Percentiles rank a stretch among this genome's conserved stretches.
These are phyloP conservation scores for Globisporangium parvum DNA, from an alignment of 352 stramenopile species.

Conservation along the genomic window DNA sequence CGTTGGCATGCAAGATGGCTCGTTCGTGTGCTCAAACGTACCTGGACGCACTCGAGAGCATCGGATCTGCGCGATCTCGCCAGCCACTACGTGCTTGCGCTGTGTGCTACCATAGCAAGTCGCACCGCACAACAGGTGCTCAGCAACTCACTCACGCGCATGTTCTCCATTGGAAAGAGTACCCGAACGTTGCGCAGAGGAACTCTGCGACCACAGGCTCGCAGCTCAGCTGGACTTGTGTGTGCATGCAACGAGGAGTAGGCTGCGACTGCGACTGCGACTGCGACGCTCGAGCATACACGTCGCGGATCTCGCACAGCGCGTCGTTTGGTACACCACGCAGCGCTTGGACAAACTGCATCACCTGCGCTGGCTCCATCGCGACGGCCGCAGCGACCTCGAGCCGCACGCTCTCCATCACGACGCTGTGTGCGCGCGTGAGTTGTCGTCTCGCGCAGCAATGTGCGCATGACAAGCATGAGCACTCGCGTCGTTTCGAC, in stretches of 20 bases:
- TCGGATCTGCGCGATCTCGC: slow-evolving; percentile 48
- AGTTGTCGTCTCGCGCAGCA: too few species aligned
- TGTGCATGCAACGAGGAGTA: too few species aligned
- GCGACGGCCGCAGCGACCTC: slow-evolving; percentile 35
- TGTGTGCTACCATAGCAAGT: slow-evolving; percentile 15
- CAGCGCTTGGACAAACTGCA: slow-evolving; percentile 45
- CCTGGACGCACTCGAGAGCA: slow-evolving; percentile 29
- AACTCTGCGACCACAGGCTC: slow-evolving; percentile 43
- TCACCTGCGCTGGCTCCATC: slow-evolving; percentile 26
- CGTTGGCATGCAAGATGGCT: not conserved
- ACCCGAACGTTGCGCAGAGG: slow-evolving; percentile 58
- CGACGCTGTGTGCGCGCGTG: too few species aligned
- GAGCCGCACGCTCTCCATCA: slow-evolving; percentile 40
- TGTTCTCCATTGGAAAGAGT: not conserved
- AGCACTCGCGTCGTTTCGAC: too few species aligned
- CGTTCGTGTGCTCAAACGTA: slow-evolving; percentile 1
- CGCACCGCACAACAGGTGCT: not conserved
- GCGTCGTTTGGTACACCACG: slow-evolving; percentile 31
- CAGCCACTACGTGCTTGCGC: slow-evolving; percentile 30
- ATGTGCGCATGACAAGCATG: too few species aligned
- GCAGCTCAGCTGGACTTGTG: slow-evolving; percentile 32
- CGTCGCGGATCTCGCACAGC: slow-evolving; percentile 43
- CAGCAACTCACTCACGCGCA: not conserved
- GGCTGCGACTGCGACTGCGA: too few species aligned
- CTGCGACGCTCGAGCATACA: not conserved